Base-by-base conservation (phyloP, 1,284 basidiomycete species). In the Apiotrichum gracile region DNA sequence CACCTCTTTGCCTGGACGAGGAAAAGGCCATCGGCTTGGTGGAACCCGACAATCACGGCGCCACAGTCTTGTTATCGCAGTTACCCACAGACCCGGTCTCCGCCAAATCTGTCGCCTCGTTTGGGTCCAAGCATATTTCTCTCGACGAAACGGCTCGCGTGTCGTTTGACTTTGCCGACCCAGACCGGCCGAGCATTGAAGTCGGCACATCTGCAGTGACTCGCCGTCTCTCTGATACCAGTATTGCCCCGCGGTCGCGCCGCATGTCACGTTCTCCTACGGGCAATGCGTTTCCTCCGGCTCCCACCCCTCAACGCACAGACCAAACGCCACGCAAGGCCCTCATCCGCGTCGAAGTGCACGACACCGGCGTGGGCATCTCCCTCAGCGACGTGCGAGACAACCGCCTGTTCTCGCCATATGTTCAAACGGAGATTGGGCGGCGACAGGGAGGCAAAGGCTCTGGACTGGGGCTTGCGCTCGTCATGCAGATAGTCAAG, bases 401-500 rank as follows among this genome's bases (percentile, higher is more conserved):
- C 46, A 67, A 72, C 46, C 67, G 68, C 9, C 58, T 74, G 12
- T 74, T 74, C 65, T 72, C 72, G 37, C 69, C 72, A 1, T 74
- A 72, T 54, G 68, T 73, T 22, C 72, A 77, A 52, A 78, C 76
- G 9, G 77, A 77, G 52, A 75, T 77, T 42, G 89, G 89, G 9
- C 80, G 86, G 54, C 80, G 84, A 62, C 90, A 92, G 77, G 81
- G 87, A 57, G 88, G 87, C 8, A 91, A 91, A 75, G 89, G 89
- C 4, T 89, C 87, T 0, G 89, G 89, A 5, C 77, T 91, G 19
- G 90, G 90, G 13, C 72, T 93, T 22, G 89, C 88, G 2, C 80
- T 93, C n/a, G 88, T 92, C 21, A 80, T 89, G 35, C 87, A 90
- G 67, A 92, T 93, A 53, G 87, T 93, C 59, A 88, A 86, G 70